Base-by-base conservation (phyloP, 1,284 basidiomycete genomes). In the Cryptococcus sp. region DNA sequence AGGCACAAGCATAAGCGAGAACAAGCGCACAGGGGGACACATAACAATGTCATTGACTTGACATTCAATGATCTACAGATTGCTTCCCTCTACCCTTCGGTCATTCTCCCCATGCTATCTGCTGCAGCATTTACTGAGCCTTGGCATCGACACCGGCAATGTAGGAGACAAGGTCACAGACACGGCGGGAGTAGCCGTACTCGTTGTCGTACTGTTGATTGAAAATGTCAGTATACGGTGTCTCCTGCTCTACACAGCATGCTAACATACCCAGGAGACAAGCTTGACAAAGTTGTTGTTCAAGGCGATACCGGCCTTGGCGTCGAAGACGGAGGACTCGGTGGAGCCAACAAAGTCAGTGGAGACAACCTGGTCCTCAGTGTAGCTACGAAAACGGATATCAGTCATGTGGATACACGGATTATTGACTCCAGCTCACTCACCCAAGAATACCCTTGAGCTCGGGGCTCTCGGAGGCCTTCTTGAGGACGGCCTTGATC, bases 221-320 rank as follows among this genome's bases (percentile, higher is more conserved):
- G 28, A 33, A 9, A n/a, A 37, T 23, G 38, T 39, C 28, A 42
- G 21, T 15, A 16, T 11, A n/a, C 12, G 9, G 9, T 33, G 28
- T 33, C 28, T 33, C 20, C 7, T 16, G 36, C 39, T 21, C 40
- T 46, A 33, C 6, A 18, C 24, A 15, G 6, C 28, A 6, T 18
- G 13, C 1, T 6, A 13, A 73, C 78, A 71, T 70, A 80, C 68
- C 93, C 92, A 95, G 47, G 88, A 78, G 72, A 96, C 88, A 67
- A 96, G 84, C 85, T 97, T 97, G 81, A 97, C 90, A 73, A 98
- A 98, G 81, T 88, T 88, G 66, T 81, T 73, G 87, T 90, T 98
- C 75, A 98, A 86, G 77, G 86, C 83, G 78, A 98, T 98, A 72
- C 95, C 94, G 55, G 91, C 95, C 65, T 81, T 81, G 70, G 93